These are phyloP conservation scores for Hirschioporus abietinus DNA, from an alignment of 768 basidiomycete genomes.

Conservation along the genomic window DNA sequence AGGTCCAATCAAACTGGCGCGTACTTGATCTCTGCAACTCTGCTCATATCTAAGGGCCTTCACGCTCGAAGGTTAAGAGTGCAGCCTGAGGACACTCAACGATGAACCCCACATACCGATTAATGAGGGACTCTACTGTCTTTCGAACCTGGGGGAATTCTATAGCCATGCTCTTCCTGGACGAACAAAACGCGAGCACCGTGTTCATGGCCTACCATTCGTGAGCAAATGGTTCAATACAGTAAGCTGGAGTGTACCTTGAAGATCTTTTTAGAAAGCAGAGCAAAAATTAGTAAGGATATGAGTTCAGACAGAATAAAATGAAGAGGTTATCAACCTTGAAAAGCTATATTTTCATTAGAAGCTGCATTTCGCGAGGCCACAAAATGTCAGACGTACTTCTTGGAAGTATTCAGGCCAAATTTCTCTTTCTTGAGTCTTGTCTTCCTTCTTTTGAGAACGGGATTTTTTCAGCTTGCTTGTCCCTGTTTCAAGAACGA, in stretches of 20 bases:
- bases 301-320: background rate
- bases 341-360: conserved; percentile 38
- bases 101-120: conserved; percentile 42
- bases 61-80: background rate
- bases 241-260: conserved; percentile 27
- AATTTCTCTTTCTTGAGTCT: conserved; percentile 16
- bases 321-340: conserved; percentile 39
- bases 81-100: background rate
- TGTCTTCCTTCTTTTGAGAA: conserved; percentile 16
- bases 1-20: conserved; percentile 2
- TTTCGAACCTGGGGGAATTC: conserved; percentile 71
- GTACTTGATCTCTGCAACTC: conserved; percentile 83
- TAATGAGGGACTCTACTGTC: conserved; percentile 77
- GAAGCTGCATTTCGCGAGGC: conserved; percentile 8
- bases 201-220: conserved; percentile 72
- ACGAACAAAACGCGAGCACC: conserved; percentile 81
- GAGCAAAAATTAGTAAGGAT: conserved; percentile 10
- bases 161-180: conserved; percentile 72
- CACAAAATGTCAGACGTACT: conserved; percentile 21
- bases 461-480: background rate
- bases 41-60: conserved; percentile 61
- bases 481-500: background rate
- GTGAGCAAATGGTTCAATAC: background rate
- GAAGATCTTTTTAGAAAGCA: conserved; percentile 32
- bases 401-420: conserved; percentile 67